These are phyloP conservation scores for Sindora glabra DNA, from an alignment of 306 rosid genomes.

Conservation along the genomic window DNA sequence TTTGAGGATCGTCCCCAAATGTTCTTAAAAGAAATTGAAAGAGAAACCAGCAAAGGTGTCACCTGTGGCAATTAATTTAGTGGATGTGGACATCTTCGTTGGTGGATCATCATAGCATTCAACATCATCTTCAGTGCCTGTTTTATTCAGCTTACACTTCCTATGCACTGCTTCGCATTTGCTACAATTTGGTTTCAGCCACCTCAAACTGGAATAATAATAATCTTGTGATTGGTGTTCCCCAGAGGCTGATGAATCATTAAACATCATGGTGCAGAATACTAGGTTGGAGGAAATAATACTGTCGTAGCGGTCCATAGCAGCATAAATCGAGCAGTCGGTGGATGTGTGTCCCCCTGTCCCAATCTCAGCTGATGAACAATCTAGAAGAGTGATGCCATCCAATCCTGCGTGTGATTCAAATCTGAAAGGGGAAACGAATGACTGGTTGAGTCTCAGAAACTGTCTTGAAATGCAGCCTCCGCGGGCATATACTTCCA, in stretches of 20 bases:
- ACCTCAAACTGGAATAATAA: not conserved
- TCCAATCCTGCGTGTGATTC: not conserved
- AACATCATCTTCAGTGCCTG: not conserved
- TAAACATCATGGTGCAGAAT: not conserved
- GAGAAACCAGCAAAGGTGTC: not conserved
- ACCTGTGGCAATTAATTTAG: not conserved
- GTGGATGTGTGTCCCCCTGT: no score
- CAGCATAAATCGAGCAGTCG: not conserved
- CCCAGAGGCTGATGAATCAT: no score
- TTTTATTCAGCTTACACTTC: not conserved
- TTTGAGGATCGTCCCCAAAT: no score
- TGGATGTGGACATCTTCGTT: not conserved
- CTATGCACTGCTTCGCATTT: not conserved
- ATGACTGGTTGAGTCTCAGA: not conserved
- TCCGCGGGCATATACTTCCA: not conserved
- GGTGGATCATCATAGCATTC: not conserved
- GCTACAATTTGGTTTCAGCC: not conserved
- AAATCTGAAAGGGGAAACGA: not conserved
- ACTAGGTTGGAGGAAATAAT: not conserved
- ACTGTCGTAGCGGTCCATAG: no score
- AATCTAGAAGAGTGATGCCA: not conserved
- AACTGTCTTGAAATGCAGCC: not conserved
- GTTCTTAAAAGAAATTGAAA: not conserved
- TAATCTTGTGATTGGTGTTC: no score
- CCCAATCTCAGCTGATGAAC: not conserved